phyloP scores from a whole-genome alignment of 441 rosid genomes.

The Adansonia madagascariensis region DNA sequence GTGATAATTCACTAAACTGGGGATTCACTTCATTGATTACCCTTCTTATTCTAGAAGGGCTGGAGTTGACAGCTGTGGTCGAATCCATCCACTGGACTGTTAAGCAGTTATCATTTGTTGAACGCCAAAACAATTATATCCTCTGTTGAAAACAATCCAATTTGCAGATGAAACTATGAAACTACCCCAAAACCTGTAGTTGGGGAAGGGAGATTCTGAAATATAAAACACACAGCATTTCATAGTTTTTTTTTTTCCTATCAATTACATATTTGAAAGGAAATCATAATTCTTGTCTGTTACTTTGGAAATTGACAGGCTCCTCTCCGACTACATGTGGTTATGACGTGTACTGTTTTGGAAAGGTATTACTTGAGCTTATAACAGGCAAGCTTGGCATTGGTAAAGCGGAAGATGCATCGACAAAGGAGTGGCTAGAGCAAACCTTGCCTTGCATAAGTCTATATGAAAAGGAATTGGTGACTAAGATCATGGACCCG shows the following conservation, averaged over 20 bases:
- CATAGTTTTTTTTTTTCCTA: not conserved
- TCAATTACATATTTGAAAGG: not conserved
- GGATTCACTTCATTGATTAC: constrained; percentile 11
- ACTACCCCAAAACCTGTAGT: not conserved
- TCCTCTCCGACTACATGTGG: constrained; percentile 46
- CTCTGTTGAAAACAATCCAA: too few relatives aligned
- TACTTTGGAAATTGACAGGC: constrained; percentile 43
- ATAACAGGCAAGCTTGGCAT: constrained; percentile 73
- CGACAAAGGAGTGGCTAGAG: constrained; percentile 48
- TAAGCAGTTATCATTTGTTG: not conserved
- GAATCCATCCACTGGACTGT: not conserved
- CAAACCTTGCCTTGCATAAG: constrained; percentile 51
- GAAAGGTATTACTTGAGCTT: constrained; percentile 62
- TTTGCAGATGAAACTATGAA: not conserved
- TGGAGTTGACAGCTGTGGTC: too few relatives aligned
- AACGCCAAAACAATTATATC: not conserved
- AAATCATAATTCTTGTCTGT: constrained; percentile 26
- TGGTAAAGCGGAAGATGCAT: constrained; percentile 46
- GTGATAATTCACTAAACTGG: not conserved
- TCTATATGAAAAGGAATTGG: constrained; percentile 54
- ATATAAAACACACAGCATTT: not conserved
- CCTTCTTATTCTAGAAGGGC: not conserved
- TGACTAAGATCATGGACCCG: constrained; percentile 62
- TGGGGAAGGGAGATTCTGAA: not conserved
- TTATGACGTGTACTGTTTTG: constrained; percentile 70